Conservation (phyloP, 371 early-diverging fungal genomes). For the Mortierella sp. region DNA sequence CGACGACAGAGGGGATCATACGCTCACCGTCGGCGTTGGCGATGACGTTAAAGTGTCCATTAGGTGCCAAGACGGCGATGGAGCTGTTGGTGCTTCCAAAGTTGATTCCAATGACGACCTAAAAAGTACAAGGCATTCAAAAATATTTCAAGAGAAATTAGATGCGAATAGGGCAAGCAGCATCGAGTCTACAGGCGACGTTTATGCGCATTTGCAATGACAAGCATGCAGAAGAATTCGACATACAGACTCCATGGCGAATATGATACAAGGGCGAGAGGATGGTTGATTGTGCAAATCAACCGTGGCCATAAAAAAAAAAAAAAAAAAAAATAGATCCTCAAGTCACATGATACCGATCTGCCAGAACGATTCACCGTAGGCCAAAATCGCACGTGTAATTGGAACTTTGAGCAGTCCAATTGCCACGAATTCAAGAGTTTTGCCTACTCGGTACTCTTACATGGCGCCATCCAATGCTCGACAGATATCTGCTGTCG, state of each 20-base stretch:
- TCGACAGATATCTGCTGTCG: too few relatives aligned
- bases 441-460: too few relatives aligned
- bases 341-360: not conserved
- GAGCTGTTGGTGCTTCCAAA: conserved; percentile 93
- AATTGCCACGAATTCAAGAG: too few relatives aligned
- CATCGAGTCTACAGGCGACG: not conserved
- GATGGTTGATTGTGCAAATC: conserved; percentile 7
- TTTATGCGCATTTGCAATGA: not conserved
- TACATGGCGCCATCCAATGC: too few relatives aligned
- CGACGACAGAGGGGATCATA: conserved; percentile 92
- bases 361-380: not conserved
- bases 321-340: not conserved
- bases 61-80: conserved; percentile 90
- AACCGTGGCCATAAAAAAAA: conserved; percentile 43
- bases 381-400: not conserved
- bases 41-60: conserved; percentile 90
- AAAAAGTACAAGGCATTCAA: not conserved
- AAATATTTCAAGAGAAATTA: not conserved
- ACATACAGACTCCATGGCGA: conserved; percentile 54
- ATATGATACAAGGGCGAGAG: conserved; percentile 39
- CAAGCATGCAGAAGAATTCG: not conserved
- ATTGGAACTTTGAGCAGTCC: not conserved
- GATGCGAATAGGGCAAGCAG: not conserved
- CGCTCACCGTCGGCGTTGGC: conserved; percentile 98
- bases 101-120: conserved; percentile 85